Conservation (phyloP, 441 rosid species). For the Theobroma grandiflorum region DNA sequence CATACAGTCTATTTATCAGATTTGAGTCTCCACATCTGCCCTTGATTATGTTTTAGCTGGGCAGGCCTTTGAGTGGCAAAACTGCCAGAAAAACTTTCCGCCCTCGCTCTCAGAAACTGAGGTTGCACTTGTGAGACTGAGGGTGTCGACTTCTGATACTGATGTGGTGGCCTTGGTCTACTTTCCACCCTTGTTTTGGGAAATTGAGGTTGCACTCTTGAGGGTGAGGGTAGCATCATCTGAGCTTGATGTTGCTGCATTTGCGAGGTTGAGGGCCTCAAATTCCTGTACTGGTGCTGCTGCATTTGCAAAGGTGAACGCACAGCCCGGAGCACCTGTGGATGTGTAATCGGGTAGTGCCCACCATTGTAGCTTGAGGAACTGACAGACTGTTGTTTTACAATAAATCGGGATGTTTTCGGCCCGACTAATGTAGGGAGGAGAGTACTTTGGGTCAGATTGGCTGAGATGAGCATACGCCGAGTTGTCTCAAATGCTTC, state of each 20-base stretch:
- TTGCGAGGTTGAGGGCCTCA: conserved; percentile 16
- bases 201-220: not conserved
- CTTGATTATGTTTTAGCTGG: conserved; percentile 36
- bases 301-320: conserved; percentile 30
- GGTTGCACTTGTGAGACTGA: conserved; percentile 29
- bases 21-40: conserved; percentile 67
- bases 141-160: not conserved
- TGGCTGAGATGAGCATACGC: conserved; percentile 38
- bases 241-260: conserved; percentile 11
- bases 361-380: conserved; percentile 27
- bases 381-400: conserved; percentile 36
- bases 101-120: conserved; percentile 31
- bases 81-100: conserved; percentile 24
- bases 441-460: conserved; percentile 38
- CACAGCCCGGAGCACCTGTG: conserved; percentile 31
- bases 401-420: conserved; percentile 36
- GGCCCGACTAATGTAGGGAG: conserved; percentile 50
- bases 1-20: conserved; percentile 27
- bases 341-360: not conserved
- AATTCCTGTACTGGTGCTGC: conserved; percentile 23
- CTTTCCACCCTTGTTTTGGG: conserved; percentile 13
- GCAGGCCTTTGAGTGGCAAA: conserved; percentile 32
- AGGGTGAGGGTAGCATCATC: not conserved
- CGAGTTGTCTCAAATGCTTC: conserved; percentile 59
- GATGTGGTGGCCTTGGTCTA: not conserved